A percentile compares a stretch with the other conserved stretches of the same genome.
phyloP scores from a whole-genome alignment of 345 rosid genomes.

The Eucalyptus cloeziana region DNA sequence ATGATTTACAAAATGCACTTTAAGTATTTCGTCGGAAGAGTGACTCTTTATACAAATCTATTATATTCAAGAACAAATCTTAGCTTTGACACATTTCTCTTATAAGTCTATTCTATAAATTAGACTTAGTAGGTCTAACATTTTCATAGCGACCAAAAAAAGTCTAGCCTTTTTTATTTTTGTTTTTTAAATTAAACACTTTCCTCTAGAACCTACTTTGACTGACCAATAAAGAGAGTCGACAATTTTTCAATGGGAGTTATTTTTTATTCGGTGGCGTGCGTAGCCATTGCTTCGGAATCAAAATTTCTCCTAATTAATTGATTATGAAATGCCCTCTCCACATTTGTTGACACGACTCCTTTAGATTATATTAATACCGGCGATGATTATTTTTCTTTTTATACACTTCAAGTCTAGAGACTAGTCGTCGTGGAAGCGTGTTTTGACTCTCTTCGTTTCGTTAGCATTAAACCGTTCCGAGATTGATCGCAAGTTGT shows the following conservation, averaged over 20 bases:
- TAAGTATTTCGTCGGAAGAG: rapidly evolving
- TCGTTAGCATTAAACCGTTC: neutral
- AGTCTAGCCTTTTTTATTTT: too few relatives aligned
- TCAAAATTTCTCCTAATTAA: too few relatives aligned
- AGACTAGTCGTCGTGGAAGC: neutral
- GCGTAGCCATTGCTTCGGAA: neutral
- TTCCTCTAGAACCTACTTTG: rapidly evolving
- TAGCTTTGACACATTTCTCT: neutral
- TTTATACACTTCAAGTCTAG: neutral
- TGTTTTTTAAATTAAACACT: too few relatives aligned
- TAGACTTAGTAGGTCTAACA: too few relatives aligned
- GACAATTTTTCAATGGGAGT: neutral
- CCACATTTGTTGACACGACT: neutral
- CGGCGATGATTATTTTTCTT: too few relatives aligned
- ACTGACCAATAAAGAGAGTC: neutral
- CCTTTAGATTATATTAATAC: neutral
- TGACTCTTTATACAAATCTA: rapidly evolving
- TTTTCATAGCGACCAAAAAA: too few relatives aligned
- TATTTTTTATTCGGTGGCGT: neutral
- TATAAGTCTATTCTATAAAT: too few relatives aligned
- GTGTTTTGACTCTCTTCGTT: neutral
- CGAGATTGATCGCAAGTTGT: neutral
- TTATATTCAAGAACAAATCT: neutral
- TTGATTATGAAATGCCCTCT: neutral
- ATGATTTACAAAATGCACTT: neutral